Conservation (phyloP, 2,329 filamentous ascomycete genomes). For the Zasmidium citrigriseum region DNA sequence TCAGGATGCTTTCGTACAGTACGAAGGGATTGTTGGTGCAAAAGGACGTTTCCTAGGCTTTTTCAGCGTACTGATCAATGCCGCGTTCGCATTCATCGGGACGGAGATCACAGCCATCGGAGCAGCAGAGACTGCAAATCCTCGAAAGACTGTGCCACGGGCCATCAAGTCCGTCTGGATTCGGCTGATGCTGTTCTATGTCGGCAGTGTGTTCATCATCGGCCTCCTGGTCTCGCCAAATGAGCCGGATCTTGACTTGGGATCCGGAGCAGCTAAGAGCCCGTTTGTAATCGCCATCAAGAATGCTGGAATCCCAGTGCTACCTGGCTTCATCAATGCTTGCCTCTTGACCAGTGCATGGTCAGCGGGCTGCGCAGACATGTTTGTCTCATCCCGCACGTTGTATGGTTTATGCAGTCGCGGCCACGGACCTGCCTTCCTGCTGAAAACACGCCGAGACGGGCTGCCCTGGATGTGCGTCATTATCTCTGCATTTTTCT, state of each 20-base stretch:
- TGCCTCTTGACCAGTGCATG: background rate
- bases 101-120: conserved; percentile 57
- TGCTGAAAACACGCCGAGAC: background rate
- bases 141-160: conserved; percentile 53
- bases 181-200: conserved; percentile 56
- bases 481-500: background rate
- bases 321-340: conserved; percentile 45
- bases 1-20: conserved; percentile 34
- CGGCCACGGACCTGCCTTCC: background rate
- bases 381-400: background rate
- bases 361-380: background rate
- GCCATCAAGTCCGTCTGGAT: conserved; percentile 44
- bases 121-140: conserved; percentile 56
- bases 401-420: background rate
- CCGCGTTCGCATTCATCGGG: conserved; percentile 53
- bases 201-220: conserved; percentile 57
- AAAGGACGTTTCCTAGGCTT: conserved; percentile 33
- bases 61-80: conserved; percentile 32
- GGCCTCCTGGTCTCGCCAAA: conserved; percentile 61
- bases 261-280: conserved; percentile 35
- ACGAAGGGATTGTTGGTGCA: conserved; percentile 30
- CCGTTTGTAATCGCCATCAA: conserved; percentile 73
- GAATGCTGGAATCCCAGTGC: conserved; percentile 64
- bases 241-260: conserved; percentile 52
- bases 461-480: background rate